phyloP scores from a whole-genome alignment of 495 filamentous ascomycete species.

The Penicillium manginii region DNA sequence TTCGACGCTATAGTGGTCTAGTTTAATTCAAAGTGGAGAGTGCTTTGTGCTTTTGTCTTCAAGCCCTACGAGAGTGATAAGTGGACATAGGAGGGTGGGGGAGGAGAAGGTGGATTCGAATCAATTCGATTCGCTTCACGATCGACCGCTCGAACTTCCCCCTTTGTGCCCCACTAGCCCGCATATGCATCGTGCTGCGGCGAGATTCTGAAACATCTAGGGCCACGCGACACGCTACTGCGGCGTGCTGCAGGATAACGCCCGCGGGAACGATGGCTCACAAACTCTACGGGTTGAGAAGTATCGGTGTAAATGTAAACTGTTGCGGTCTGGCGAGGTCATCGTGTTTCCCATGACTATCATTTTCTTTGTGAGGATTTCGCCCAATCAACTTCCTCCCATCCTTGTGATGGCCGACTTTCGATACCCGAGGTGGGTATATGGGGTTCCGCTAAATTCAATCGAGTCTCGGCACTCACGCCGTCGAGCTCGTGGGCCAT shows the following conservation, averaged over 20 bases:
- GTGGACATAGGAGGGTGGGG: not conserved
- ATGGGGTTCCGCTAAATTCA: not conserved
- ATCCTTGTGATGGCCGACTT: not conserved
- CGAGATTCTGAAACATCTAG: constrained; percentile 29
- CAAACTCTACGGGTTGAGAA: constrained; percentile 11
- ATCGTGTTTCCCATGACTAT: constrained; percentile 1
- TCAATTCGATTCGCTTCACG: constrained; percentile 1
- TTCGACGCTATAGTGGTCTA: not conserved
- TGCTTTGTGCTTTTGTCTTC: not conserved
- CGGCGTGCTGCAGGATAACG: constrained; percentile 20
- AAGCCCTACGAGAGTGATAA: not conserved
- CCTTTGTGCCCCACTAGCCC: not conserved
- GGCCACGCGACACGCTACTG: constrained; percentile 31
- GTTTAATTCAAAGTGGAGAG: not conserved
- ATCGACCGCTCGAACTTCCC: not conserved
- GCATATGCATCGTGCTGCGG: constrained; percentile 6
- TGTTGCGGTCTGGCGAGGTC: not conserved
- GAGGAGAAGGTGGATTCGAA: not conserved
- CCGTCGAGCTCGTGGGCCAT: constrained; percentile 15
- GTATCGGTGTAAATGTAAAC: constrained; percentile 2
- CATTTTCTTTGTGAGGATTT: not conserved
- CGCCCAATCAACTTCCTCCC: no score
- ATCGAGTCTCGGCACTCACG: constrained; percentile 2
- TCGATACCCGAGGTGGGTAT: not conserved
- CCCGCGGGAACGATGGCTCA: constrained; percentile 26